Percentiles rank a stretch among this genome's conserved stretches.
These are phyloP conservation scores for Diaporthe aspalathi DNA, from an alignment of 2,329 filamentous ascomycete species.

Conservation along the genomic window DNA sequence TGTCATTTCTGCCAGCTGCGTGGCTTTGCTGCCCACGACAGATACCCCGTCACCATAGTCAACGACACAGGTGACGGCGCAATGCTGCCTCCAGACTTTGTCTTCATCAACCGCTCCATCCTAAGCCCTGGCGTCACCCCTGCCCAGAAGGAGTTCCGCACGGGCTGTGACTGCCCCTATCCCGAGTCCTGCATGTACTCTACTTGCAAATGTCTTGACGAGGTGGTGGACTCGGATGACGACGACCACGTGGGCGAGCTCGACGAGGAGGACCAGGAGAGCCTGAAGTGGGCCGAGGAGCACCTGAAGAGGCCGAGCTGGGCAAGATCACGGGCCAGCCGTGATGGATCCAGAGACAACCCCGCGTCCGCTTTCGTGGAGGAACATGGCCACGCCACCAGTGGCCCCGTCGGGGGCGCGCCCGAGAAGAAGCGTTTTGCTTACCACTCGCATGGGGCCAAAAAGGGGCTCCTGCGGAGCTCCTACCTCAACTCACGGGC, in stretches of 20 bases:
- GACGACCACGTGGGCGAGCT: constrained; percentile 63
- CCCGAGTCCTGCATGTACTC: constrained; percentile 75
- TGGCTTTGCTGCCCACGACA: constrained; percentile 60
- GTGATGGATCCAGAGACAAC: constrained; percentile 24
- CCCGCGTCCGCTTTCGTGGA: constrained; percentile 8
- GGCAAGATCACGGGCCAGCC: constrained; percentile 28
- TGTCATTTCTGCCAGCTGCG: constrained; percentile 74
- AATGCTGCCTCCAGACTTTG: constrained; percentile 71
- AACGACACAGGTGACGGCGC: constrained; percentile 68
- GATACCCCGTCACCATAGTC: constrained; percentile 69
- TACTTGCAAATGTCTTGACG: constrained; percentile 73
- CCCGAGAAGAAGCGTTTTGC: constrained; percentile 62
- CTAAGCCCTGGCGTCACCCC: constrained; percentile 69
- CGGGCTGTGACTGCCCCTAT: constrained; percentile 75
- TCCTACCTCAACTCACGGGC: constrained; percentile 64
- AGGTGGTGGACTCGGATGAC: constrained; percentile 66
- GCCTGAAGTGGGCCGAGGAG: constrained; percentile 32
- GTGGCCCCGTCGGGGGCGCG: not conserved
- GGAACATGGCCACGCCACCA: not conserved
- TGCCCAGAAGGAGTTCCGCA: constrained; percentile 70
- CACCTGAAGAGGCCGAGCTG: constrained; percentile 37
- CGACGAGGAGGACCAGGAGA: constrained; percentile 48
- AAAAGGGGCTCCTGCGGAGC: constrained; percentile 63
- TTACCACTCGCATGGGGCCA: constrained; percentile 69
- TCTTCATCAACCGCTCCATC: constrained; percentile 73